Base-by-base conservation (phyloP, 345 rosid genomes). In the Populus davidiana region DNA sequence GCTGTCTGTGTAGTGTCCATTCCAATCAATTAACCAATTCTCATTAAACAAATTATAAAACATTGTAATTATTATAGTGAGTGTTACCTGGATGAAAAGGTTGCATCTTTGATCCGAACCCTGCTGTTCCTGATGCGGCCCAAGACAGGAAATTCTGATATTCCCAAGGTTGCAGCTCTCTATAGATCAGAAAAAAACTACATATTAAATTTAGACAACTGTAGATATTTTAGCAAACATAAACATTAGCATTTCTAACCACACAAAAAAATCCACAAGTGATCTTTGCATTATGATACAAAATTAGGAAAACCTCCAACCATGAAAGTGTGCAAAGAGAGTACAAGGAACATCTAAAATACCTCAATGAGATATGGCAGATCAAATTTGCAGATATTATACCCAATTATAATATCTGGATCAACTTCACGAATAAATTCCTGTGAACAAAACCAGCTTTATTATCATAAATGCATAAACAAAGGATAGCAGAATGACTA, bases 291-390 rank as follows among this genome's bases (percentile, higher is more conserved):
- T 38, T 65, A 29, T 54, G 52, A 54, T 73, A 67, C 14, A 33
- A 52, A 76, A 54, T 62, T 14, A 72, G 38, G 72, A 47, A 76
- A 41, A 65, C 18, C 71, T 59, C 18, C 35, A 44, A n/a, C 17
- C 67, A 52, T 20, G 66, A 74, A 43, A 66, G 39, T 65, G 27
- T 31, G 36, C 74, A 25, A n/a, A 18, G 35, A 29, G 71, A 44
- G 59, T 12, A 67, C 25, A 75, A 20, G 59, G 54, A 75, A 81
- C 63, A 74, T 81, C 75, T 67, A 75, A 47, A 70, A 80, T 87
- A 96, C 99, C 99, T 96, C 97, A 43, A 96, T 90, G 78, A 96
- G 93, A 85, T 96, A 96, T 29, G 99, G 99, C 86, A 96, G 82
- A 86, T 96, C 99, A 78, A 96, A 96, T 78, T 93, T 96, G 94